Evolutionary conservation across 352 stramenopile species (phyloP).

Genomic region (Globisporangium recalcitrans): DNA sequence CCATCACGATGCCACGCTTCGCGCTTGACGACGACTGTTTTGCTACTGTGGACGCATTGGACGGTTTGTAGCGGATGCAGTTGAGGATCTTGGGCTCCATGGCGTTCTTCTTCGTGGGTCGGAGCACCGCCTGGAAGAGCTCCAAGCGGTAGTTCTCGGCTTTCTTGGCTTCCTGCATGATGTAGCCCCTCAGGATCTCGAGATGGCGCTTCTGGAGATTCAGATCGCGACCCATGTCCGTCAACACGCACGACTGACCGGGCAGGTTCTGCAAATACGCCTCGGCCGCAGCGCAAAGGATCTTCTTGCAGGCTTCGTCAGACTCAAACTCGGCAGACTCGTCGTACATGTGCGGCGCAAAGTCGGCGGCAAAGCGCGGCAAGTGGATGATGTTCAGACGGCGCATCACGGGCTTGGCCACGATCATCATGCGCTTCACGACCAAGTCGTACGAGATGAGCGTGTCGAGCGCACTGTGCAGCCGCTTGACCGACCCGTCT

Average conservation of each 20-base stretch:
- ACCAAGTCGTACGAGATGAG: conserved; percentile 74
- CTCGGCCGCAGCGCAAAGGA: conserved; percentile 49
- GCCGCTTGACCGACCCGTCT: conserved; percentile 50
- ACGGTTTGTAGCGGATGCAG: conserved; percentile 64
- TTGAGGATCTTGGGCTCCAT: conserved; percentile 77
- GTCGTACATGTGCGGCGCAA: conserved; percentile 63
- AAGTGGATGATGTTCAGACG: conserved; percentile 80
- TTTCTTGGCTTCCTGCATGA: conserved; percentile 61
- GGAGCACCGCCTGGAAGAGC: conserved; percentile 71
- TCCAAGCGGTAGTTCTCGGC: conserved; percentile 59
- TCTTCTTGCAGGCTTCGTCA: conserved; percentile 73
- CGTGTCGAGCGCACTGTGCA: conserved; percentile 75
- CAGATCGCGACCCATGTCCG: conserved; percentile 64
- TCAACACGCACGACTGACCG: conserved; percentile 57
- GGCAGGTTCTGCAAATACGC: conserved; percentile 56
- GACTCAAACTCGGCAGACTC: conserved; percentile 70
- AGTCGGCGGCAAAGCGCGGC: conserved; percentile 56
- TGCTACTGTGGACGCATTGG: neutral
- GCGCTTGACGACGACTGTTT: neutral
- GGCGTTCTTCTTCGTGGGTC: conserved; percentile 39
- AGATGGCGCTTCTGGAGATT: conserved; percentile 65
- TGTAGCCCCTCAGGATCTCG: conserved; percentile 56
- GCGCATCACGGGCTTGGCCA: conserved; percentile 45
- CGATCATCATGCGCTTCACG: conserved; percentile 82
- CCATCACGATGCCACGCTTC: conserved; percentile 44